Percentiles rank a stretch among this genome's conserved stretches.
Conservation (phyloP, 2,329 filamentous ascomycete genomes). For the Colletotrichum spinosum region DNA sequence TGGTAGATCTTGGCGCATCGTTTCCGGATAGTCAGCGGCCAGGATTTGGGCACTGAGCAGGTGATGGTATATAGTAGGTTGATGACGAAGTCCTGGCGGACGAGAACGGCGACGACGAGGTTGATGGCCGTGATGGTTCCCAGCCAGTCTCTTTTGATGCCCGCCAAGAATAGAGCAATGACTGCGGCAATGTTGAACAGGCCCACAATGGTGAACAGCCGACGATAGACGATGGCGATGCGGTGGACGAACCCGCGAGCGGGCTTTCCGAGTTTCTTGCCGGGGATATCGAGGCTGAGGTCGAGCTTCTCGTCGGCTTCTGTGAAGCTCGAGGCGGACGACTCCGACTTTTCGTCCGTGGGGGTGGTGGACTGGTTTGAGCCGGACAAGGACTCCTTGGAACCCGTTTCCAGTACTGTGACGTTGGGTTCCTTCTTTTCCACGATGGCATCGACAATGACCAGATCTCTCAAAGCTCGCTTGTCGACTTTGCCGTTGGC, state of each 20-base stretch:
- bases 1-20: slow-evolving; percentile 64
- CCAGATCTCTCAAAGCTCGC: slow-evolving; percentile 53
- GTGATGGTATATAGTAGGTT: slow-evolving; percentile 63
- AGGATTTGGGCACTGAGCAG: slow-evolving; percentile 54
- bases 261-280: slow-evolving; percentile 53
- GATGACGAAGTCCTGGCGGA: slow-evolving; percentile 65
- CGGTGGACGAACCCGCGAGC: slow-evolving; percentile 55
- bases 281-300: slow-evolving; percentile 47
- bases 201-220: slow-evolving; percentile 65
- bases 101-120: slow-evolving; percentile 59
- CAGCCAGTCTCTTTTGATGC: slow-evolving; percentile 43
- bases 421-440: slow-evolving; percentile 5
- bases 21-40: slow-evolving; percentile 60
- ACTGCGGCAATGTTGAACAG: slow-evolving; percentile 62
- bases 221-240: slow-evolving; percentile 65
- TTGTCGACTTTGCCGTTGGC: slow-evolving; percentile 69
- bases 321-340: slow-evolving; percentile 28
- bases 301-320: slow-evolving; percentile 33
- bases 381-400: slow-evolving; percentile 8
- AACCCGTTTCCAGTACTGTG: slow-evolving; percentile 18
- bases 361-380: slow-evolving; percentile 12
- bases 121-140: slow-evolving; percentile 59
- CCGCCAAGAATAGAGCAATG: slow-evolving; percentile 51
- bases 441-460: slow-evolving; percentile 14
- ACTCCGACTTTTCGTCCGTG: slow-evolving; percentile 11